Percentiles rank a stretch among this genome's conserved stretches.
These are phyloP conservation scores for Talaromyces amestolkiae DNA, from an alignment of 2,329 filamentous ascomycete genomes.

Conservation along the genomic window DNA sequence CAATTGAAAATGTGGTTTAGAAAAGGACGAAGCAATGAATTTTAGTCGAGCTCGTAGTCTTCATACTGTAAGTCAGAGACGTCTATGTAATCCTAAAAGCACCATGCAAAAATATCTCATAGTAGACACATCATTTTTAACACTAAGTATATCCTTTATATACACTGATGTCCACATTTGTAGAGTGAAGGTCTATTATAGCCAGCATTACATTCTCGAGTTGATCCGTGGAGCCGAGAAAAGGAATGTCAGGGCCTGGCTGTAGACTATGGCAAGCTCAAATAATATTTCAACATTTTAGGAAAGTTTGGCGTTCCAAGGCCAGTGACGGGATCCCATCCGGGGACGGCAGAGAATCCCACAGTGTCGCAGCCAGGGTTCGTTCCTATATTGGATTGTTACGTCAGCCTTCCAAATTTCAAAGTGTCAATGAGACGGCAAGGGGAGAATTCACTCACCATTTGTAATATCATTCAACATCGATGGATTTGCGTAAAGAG, in stretches of 20 bases:
- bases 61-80: neutral
- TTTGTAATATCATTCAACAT: slow-evolving; percentile 19
- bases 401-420: neutral
- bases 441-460: neutral
- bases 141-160: neutral
- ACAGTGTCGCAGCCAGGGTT: slow-evolving; percentile 13
- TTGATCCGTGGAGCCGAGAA: neutral
- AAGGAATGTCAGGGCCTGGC: neutral
- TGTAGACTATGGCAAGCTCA: slow-evolving; percentile 11
- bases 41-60: neutral
- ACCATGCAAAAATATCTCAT: neutral
- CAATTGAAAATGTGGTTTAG: neutral
- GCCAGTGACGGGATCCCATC: slow-evolving; percentile 35
- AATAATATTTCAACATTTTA: slow-evolving; percentile 16
- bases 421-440: neutral
- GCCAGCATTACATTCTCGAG: neutral
- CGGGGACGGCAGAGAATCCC: slow-evolving; percentile 20
- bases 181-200: neutral
- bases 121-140: neutral
- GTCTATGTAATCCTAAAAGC: neutral
- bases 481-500: slow-evolving; percentile 15
- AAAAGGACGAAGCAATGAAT: neutral
- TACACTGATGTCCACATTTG: neutral
- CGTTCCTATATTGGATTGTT: slow-evolving; percentile 5
- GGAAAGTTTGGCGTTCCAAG: slow-evolving; percentile 31